These are phyloP conservation scores for Strobilomyces dryophilus DNA, from an alignment of 768 basidiomycete genomes.

Conservation along the genomic window DNA sequence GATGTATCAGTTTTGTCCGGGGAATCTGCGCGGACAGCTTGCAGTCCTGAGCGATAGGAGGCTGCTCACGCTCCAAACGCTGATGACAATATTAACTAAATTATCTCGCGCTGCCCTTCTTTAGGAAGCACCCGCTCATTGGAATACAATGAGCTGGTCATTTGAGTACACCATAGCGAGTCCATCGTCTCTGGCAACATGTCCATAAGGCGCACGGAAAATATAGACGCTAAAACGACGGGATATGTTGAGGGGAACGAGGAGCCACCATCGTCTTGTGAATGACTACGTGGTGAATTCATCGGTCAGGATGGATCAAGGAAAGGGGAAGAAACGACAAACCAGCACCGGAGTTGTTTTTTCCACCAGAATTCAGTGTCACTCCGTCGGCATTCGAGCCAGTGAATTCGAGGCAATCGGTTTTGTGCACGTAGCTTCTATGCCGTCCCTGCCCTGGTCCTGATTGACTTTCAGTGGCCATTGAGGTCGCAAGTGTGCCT, in stretches of 20 bases:
- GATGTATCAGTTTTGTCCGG: no score
- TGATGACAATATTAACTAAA: no score
- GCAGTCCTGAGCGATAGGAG: no score
- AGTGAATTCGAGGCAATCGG: not conserved
- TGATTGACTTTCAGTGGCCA: not conserved
- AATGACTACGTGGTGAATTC: not conserved
- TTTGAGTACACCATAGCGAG: not conserved
- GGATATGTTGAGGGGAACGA: not conserved
- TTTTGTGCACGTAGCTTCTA: not conserved
- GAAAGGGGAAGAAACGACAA: not conserved
- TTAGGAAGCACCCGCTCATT: no score
- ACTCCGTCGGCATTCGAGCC: not conserved
- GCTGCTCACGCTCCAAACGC: no score
- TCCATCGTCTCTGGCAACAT: not conserved
- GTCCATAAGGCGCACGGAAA: not conserved
- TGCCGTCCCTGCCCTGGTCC: not conserved
- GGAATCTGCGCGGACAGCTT: no score
- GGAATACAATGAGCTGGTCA: no score
- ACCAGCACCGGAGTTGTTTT: conserved; percentile 9
- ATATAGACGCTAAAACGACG: not conserved
- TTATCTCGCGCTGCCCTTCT: no score
- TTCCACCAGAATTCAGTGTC: conserved; percentile 10
- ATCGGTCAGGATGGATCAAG: not conserved
- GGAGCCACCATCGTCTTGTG: not conserved
- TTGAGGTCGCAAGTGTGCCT: not conserved